Percentiles rank a stretch among this genome's conserved stretches.
These are phyloP conservation scores for Beauveria brongniartii DNA, from an alignment of 2,329 filamentous ascomycete species.

Conservation along the genomic window DNA sequence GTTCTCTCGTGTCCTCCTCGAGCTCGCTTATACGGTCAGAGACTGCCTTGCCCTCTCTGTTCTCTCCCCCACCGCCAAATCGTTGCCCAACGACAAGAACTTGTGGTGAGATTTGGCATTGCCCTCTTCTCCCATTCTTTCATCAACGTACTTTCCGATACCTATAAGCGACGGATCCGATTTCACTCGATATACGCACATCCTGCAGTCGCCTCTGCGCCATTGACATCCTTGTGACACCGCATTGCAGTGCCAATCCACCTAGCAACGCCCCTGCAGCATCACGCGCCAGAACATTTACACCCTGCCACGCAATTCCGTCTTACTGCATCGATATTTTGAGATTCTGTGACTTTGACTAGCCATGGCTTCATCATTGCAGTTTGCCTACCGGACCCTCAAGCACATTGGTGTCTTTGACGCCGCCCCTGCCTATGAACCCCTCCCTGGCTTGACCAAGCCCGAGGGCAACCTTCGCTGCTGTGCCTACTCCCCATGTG, in stretches of 20 bases:
- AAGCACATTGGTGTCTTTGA: constrained; percentile 94
- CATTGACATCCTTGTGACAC: constrained; percentile 3
- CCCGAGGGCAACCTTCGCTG: constrained; percentile 93
- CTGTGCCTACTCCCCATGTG: constrained; percentile 91
- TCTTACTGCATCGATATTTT: constrained; percentile 13
- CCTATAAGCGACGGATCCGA: constrained; percentile 7
- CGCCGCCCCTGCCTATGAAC: constrained; percentile 79
- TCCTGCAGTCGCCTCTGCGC: constrained; percentile 4
- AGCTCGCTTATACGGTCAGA: constrained; percentile 8
- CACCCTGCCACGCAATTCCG: constrained; percentile 16
- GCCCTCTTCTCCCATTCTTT: constrained; percentile 1
- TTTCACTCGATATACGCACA: constrained; percentile 1
- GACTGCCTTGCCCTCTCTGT: constrained; percentile 5
- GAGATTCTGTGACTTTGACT: constrained; percentile 71
- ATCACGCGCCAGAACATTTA: constrained; percentile 12
- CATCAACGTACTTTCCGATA: constrained; percentile 2
- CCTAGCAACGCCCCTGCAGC: constrained; percentile 9
- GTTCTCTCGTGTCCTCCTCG: constrained; percentile 9
- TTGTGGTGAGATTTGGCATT: constrained; percentile 1
- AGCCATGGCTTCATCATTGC: constrained; percentile 89
- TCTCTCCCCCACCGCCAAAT: constrained; percentile 9
- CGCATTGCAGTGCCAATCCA: background rate
- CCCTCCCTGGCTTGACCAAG: constrained; percentile 73
- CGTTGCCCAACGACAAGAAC: constrained; percentile 8
- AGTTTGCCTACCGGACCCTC: constrained; percentile 95